Conservation (phyloP, 2,329 filamentous ascomycete species). For the Lachnellula arida region DNA sequence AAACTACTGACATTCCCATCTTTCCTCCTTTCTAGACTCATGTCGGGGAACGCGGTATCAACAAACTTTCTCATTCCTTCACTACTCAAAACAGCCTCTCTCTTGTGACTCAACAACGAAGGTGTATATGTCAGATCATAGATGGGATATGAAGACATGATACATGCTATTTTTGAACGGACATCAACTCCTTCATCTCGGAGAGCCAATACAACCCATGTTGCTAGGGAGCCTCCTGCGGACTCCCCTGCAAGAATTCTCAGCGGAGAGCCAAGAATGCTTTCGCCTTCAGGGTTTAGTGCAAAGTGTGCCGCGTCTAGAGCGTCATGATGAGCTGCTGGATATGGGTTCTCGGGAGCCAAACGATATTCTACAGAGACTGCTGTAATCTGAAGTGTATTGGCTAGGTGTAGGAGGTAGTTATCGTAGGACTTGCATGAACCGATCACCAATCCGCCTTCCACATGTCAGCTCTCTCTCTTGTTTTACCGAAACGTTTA, state of each 20-base stretch:
- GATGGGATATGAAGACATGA: constrained; percentile 46
- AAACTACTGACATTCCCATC: too few relatives aligned
- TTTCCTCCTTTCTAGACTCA: constrained; percentile 6
- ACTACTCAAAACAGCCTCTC: constrained; percentile 38
- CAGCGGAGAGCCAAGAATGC: constrained; percentile 37
- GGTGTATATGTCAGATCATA: constrained; percentile 44
- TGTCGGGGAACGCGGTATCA: background rate
- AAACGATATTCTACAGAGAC: constrained; percentile 33
- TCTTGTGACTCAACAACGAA: constrained; percentile 29
- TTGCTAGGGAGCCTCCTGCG: constrained; percentile 44
- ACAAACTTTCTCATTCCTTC: constrained; percentile 34
- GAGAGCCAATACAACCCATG: constrained; percentile 42
- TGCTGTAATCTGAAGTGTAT: constrained; percentile 41
- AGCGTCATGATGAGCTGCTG: constrained; percentile 21
- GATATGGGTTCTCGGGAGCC: constrained; percentile 6
- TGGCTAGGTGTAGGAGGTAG: constrained; percentile 41
- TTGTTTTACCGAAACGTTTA: too few relatives aligned
- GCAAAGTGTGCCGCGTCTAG: constrained; percentile 47
- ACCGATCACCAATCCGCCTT: too few relatives aligned
- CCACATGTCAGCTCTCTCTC: too few relatives aligned
- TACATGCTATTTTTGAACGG: constrained; percentile 35
- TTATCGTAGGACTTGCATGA: too few relatives aligned
- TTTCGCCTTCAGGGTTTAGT: constrained; percentile 41
- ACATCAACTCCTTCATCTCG: constrained; percentile 24
- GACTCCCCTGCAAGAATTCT: constrained; percentile 40